These are phyloP conservation scores for Clitopilus hobsonii DNA, from an alignment of 768 basidiomycete genomes.

Conservation along the genomic window DNA sequence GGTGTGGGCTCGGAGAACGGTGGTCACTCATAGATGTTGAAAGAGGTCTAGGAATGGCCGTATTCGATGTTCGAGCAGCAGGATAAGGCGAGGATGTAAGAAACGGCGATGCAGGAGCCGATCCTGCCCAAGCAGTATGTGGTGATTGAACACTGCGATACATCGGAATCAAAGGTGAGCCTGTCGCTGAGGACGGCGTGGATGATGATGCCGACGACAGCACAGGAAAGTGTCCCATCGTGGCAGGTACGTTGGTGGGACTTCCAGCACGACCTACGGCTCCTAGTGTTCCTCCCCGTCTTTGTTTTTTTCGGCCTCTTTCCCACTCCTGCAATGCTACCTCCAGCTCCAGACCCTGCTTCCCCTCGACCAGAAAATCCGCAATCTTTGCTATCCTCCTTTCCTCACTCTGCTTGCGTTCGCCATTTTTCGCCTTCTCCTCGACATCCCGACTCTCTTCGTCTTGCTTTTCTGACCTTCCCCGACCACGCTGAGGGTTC, in stretches of 20 bases:
- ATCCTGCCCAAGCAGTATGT: not conserved
- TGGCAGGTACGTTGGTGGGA: not conserved
- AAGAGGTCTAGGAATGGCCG: not conserved
- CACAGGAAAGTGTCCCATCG: not conserved
- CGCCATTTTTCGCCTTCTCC: constrained; percentile 1
- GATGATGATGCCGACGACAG: not conserved
- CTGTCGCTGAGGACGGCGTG: not conserved
- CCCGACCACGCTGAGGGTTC: constrained; percentile 15
- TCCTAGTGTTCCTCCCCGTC: not conserved
- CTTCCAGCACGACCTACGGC: not conserved
- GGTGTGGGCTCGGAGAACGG: not conserved
- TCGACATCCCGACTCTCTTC: constrained; percentile 12
- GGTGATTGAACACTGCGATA: not conserved
- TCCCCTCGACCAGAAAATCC: constrained; percentile 59
- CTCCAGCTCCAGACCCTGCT: constrained; percentile 59
- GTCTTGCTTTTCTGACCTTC: constrained; percentile 8
- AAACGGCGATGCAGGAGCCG: not conserved
- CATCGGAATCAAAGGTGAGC: not conserved
- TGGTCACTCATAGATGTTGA: not conserved
- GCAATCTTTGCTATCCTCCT: constrained; percentile 66
- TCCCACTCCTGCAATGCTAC: constrained; percentile 63
- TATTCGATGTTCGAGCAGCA: not conserved
- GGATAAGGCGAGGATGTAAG: not conserved
- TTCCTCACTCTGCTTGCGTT: constrained; percentile 27
- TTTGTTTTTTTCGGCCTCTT: constrained; percentile 18